Evolutionary conservation across 441 rosid species (phyloP).

Genomic region (Populus hybrid): DNA sequence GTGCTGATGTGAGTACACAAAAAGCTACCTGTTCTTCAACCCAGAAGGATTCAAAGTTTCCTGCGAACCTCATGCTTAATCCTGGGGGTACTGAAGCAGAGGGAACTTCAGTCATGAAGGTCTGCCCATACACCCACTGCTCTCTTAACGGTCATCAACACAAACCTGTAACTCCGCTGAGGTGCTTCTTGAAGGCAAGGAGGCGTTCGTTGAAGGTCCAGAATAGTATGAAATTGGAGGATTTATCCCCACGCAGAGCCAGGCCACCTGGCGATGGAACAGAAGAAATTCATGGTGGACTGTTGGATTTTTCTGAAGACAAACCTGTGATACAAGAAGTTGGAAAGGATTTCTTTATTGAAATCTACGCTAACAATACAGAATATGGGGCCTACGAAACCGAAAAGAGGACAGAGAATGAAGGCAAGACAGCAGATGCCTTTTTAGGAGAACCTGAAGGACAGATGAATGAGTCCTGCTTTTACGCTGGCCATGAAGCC

Average conservation of each 20-base stretch:
- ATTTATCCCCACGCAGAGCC: conserved; percentile 23
- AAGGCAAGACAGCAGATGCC: neutral
- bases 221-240: conserved; percentile 45
- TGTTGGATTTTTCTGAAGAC: neutral
- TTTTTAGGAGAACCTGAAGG: conserved; percentile 2
- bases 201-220: conserved; percentile 59
- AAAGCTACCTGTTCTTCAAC: conserved; percentile 91
- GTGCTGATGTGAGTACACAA: conserved; percentile 42
- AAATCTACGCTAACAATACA: conserved; percentile 37
- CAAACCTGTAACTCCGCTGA: conserved; percentile 62
- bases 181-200: conserved; percentile 63
- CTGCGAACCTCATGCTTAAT: conserved; percentile 58
- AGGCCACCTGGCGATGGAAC: conserved; percentile 14
- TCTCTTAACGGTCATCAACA: conserved; percentile 88
- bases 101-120: conserved; percentile 75
- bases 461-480: neutral
- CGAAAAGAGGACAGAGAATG: conserved; percentile 19
- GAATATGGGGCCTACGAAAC: conserved; percentile 26
- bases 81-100: conserved; percentile 57
- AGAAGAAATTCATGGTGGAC: conserved; percentile 11
- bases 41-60: conserved; percentile 75
- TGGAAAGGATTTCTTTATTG: conserved; percentile 37
- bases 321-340: conserved; percentile 22
- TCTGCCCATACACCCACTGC: conserved; percentile 79
- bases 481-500: conserved; percentile 9